Percentiles rank a stretch among this genome's conserved stretches.
These are phyloP conservation scores for Rhododendron ovatum DNA, from an alignment of 148 eudicot species.

Conservation along the genomic window DNA sequence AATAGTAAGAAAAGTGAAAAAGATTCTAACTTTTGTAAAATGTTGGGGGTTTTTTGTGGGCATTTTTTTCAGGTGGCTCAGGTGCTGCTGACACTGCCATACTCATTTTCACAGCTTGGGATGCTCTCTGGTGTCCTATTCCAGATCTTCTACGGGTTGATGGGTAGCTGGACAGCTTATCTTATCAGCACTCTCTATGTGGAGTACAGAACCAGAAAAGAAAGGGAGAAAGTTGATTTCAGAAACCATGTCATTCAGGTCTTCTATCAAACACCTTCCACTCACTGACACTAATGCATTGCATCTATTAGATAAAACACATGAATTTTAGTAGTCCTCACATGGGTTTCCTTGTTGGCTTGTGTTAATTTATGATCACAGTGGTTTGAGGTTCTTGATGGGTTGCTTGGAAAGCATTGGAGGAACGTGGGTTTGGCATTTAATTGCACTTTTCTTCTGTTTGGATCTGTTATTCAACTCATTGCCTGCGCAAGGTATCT, in stretches of 20 bases:
- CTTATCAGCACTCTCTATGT: constrained; percentile 81
- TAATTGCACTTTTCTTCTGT: constrained; percentile 85
- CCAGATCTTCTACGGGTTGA: constrained; percentile 76
- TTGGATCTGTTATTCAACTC: constrained; percentile 96
- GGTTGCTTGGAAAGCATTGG: constrained; percentile 88
- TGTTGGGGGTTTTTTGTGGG: not conserved
- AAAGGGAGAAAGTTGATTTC: constrained; percentile 88
- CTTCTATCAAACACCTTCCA: not conserved
- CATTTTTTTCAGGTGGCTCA: constrained; percentile 69
- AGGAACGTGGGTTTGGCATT: constrained; percentile 96
- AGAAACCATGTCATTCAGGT: constrained; percentile 98
- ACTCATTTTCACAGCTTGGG: constrained; percentile 95
- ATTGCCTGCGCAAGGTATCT: constrained; percentile 91
- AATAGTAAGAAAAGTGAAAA: not conserved
- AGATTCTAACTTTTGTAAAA: not conserved
- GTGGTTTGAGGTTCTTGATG: constrained; percentile 99
- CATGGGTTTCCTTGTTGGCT: constrained; percentile 14
- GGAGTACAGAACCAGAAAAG: constrained; percentile 92
- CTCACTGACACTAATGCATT: not conserved
- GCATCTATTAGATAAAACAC: not conserved
- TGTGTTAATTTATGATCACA: not conserved
- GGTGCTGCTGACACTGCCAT: constrained; percentile 84
- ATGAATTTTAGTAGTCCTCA: not conserved
- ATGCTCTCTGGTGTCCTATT: constrained; percentile 75
- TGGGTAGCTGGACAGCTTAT: constrained; percentile 98